Evolutionary conservation across 1,284 basidiomycete species (phyloP).

Genomic region (Ganoderma multipileum): DNA sequence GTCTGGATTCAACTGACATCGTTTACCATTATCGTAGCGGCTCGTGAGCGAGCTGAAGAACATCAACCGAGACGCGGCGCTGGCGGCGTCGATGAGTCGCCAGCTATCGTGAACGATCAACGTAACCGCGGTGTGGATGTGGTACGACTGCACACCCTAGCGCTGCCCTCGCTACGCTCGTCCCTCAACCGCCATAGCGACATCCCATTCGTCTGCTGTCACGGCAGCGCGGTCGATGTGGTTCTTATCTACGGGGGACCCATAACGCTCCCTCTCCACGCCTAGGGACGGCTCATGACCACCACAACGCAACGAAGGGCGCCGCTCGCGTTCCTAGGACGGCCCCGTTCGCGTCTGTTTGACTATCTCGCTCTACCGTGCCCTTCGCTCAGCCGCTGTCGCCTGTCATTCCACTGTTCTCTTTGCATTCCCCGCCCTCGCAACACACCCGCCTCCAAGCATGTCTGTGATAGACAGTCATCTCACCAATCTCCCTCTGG

Average conservation of each 20-base stretch:
- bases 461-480: background rate
- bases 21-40: conserved; percentile 6
- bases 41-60: conserved; percentile 24
- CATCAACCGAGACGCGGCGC: conserved; percentile 13
- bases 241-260: background rate
- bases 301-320: background rate
- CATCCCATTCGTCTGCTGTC: background rate
- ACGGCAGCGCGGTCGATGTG: background rate
- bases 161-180: background rate
- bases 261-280: background rate
- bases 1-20: background rate
- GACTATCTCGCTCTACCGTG: conserved; percentile 33
- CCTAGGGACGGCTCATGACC: background rate
- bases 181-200: background rate
- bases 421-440: conserved; percentile 8
- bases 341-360: conserved; percentile 14
- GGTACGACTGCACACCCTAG: background rate
- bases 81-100: conserved; percentile 2
- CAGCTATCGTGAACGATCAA: background rate
- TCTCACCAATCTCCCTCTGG: background rate
- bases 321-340: background rate
- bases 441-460: background rate
- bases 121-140: background rate
- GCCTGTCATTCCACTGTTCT: conserved; percentile 18
- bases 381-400: conserved; percentile 23